These are phyloP conservation scores for Populus nigra DNA, from an alignment of 345 rosid species.

Conservation along the genomic window DNA sequence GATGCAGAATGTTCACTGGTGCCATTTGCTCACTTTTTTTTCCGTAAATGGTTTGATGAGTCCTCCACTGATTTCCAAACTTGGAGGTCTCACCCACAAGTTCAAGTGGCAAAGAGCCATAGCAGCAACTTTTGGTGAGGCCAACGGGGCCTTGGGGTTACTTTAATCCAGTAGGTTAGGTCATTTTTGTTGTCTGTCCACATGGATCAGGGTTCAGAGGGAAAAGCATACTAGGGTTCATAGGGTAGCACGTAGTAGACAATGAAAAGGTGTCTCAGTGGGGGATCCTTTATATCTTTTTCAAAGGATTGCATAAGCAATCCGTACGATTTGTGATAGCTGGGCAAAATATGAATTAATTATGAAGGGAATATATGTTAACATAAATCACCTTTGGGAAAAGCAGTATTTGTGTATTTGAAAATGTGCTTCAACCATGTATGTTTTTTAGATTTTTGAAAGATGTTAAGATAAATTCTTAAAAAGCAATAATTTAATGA, in stretches of 20 bases:
- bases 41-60: conserved; percentile 12
- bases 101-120: conserved; percentile 11
- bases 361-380: neutral
- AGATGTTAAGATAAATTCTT: too few species aligned
- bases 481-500: too few species aligned
- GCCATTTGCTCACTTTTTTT: conserved; percentile 12
- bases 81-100: conserved; percentile 20
- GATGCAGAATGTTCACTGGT: neutral
- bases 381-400: neutral
- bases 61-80: conserved; percentile 19
- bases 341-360: neutral
- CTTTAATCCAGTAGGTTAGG: conserved; percentile 29
- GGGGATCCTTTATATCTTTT: conserved; percentile 43
- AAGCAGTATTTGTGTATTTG: too few species aligned
- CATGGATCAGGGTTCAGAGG: conserved; percentile 17
- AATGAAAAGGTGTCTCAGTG: conserved; percentile 35
- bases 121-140: conserved; percentile 10
- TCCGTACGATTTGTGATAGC: conserved; percentile 23
- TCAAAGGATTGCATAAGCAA: conserved; percentile 7
- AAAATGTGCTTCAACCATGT: too few species aligned
- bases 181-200: conserved; percentile 27
- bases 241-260: conserved; percentile 43
- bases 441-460: too few species aligned
- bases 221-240: neutral
- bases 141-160: conserved; percentile 14